Evolutionary conservation across 1,284 basidiomycete species (phyloP).

Genomic region (Heliocybe sulcata): DNA sequence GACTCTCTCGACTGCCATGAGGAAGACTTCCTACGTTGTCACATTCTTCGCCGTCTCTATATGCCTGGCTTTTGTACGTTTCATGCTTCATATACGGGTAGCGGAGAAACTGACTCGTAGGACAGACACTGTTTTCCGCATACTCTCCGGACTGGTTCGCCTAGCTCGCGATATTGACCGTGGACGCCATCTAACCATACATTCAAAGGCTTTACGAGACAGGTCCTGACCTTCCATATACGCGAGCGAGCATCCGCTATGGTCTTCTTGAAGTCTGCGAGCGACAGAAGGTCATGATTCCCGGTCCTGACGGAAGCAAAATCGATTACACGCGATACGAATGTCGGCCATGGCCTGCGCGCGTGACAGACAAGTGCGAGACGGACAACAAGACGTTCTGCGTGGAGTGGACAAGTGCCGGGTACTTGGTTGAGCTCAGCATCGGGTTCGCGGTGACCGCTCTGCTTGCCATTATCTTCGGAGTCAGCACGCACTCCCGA

Average conservation of each 20-base stretch:
- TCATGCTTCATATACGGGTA: neutral
- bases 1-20: constrained; percentile 31
- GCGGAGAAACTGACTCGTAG: constrained; percentile 5
- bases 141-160: constrained; percentile 58
- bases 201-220: constrained; percentile 33
- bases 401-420: constrained; percentile 62
- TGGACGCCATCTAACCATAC: constrained; percentile 11
- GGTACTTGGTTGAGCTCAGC: constrained; percentile 53
- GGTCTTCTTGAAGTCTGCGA: constrained; percentile 56
- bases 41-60: constrained; percentile 46
- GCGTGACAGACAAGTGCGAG: constrained; percentile 56
- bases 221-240: constrained; percentile 40
- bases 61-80: constrained; percentile 46
- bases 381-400: constrained; percentile 55
- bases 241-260: constrained; percentile 43
- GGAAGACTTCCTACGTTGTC: constrained; percentile 57
- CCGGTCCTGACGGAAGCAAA: constrained; percentile 34
- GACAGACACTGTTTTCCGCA: constrained; percentile 55
- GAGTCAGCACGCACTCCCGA: constrained; percentile 64
- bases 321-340: constrained; percentile 47
- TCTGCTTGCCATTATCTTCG: constrained; percentile 51
- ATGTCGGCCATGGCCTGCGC: constrained; percentile 59
- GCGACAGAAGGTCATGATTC: constrained; percentile 39
- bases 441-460: constrained; percentile 56
- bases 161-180: constrained; percentile 9